Evolutionary conservation across 768 basidiomycete genomes (phyloP).

Genomic region (Tephrocybe rancida): DNA sequence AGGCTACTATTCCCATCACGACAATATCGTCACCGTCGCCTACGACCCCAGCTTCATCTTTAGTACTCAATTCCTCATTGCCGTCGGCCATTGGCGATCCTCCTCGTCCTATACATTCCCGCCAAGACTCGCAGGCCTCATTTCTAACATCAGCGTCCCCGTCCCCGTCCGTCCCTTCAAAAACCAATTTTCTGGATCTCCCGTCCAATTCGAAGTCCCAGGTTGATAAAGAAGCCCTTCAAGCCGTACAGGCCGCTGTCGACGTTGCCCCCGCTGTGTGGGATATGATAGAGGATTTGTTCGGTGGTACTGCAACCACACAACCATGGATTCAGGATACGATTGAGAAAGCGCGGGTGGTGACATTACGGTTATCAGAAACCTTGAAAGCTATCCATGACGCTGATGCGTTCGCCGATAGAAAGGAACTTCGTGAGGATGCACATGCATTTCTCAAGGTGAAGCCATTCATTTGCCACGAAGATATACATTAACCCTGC

Average conservation of each 20-base stretch:
- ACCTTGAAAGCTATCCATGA: constrained; percentile 62
- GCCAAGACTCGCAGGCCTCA: constrained; percentile 44
- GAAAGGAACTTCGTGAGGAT: constrained; percentile 70
- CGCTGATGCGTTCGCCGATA: constrained; percentile 54
- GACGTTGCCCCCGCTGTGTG: constrained; percentile 82
- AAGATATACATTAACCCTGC: background rate
- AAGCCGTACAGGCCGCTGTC: constrained; percentile 78
- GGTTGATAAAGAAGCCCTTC: constrained; percentile 78
- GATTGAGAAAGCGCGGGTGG: constrained; percentile 61
- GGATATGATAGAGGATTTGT: constrained; percentile 75
- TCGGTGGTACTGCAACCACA: constrained; percentile 46
- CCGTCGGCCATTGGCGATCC: constrained; percentile 15
- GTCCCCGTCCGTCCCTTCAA: constrained; percentile 40
- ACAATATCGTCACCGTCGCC: constrained; percentile 28
- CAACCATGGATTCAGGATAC: constrained; percentile 50
- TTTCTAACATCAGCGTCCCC: constrained; percentile 34
- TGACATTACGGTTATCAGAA: constrained; percentile 64
- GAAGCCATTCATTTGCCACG: constrained; percentile 12
- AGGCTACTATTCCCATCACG: constrained; percentile 39
- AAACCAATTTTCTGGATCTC: constrained; percentile 44
- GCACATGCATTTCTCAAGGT: constrained; percentile 86
- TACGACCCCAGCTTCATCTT: constrained; percentile 38
- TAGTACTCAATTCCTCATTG: constrained; percentile 16
- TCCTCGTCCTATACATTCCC: constrained; percentile 31
- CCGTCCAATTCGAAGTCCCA: constrained; percentile 59